phyloP scores from a whole-genome alignment of 1,284 basidiomycete genomes.

The Macrocybe sp. region DNA sequence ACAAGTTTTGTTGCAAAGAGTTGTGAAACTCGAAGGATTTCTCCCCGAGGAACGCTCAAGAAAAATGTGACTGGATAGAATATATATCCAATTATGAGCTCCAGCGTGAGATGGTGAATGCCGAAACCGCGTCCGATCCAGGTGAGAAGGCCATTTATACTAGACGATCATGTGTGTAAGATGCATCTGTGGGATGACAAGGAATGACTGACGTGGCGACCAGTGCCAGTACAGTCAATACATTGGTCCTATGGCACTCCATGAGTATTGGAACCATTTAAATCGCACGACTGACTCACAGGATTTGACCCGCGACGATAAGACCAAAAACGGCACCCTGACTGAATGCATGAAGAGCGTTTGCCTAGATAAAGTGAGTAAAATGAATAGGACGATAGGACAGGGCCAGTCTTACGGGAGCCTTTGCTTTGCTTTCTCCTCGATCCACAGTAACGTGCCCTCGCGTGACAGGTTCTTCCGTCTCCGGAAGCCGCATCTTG shows the following conservation, averaged over 20 bases:
- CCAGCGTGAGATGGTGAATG: conserved; percentile 76
- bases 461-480: conserved; percentile 81
- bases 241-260: conserved; percentile 51
- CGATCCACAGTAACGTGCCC: conserved; percentile 78
- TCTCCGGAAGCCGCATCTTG: conserved; percentile 82
- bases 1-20: conserved; percentile 85
- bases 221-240: conserved; percentile 77
- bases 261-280: conserved; percentile 4
- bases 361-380: conserved; percentile 41
- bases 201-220: conserved; percentile 50
- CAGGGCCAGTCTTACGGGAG: conserved; percentile 27
- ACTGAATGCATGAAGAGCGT: conserved; percentile 85
- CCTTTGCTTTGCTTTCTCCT: conserved; percentile 52
- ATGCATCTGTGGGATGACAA: background rate
- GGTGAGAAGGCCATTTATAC: conserved; percentile 81
- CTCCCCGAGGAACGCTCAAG: conserved; percentile 68
- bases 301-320: conserved; percentile 79
- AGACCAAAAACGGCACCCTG: conserved; percentile 86
- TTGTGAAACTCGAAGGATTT: conserved; percentile 73
- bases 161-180: conserved; percentile 10
- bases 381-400: background rate
- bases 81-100: conserved; percentile 82
- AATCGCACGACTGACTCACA: conserved; percentile 39
- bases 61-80: conserved; percentile 88
- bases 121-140: conserved; percentile 89